These are phyloP conservation scores for Suillus plorans DNA, from an alignment of 768 basidiomycete genomes.

Conservation along the genomic window DNA sequence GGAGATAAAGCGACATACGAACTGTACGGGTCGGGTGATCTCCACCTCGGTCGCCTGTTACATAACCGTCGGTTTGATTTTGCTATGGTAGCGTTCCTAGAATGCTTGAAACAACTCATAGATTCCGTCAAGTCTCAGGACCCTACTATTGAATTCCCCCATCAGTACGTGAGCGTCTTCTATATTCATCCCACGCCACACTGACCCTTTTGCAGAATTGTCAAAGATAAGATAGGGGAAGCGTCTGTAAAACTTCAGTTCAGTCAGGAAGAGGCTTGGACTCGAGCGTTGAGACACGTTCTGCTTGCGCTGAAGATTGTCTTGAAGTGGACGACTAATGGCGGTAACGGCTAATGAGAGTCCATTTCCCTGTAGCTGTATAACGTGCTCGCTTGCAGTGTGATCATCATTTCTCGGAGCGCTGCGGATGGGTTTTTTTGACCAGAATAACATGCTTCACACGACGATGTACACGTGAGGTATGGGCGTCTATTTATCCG, in stretches of 20 bases:
- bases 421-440: not conserved
- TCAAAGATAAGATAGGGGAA: conserved; percentile 94
- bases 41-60: conserved; percentile 82
- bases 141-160: conserved; percentile 71
- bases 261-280: conserved; percentile 95
- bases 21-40: conserved; percentile 91
- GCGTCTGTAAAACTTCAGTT: conserved; percentile 93
- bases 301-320: conserved; percentile 86
- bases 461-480: not conserved
- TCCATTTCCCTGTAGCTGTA: not conserved
- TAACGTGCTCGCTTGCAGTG: not conserved
- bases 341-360: conserved; percentile 56
- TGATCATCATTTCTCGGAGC: conserved; percentile 17
- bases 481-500: not conserved
- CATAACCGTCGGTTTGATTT: conserved; percentile 96
- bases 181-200: not conserved
- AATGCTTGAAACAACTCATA: conserved; percentile 89
- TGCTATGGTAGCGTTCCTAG: conserved; percentile 94
- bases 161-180: conserved; percentile 63
- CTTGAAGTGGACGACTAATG: conserved; percentile 83
- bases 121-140: conserved; percentile 82
- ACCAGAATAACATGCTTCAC: not conserved
- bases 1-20: conserved; percentile 88
- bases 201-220: conserved; percentile 51
- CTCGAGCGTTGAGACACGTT: conserved; percentile 88